Base-by-base conservation (phyloP, 1,284 basidiomycete genomes). In the Gomphus sp. region DNA sequence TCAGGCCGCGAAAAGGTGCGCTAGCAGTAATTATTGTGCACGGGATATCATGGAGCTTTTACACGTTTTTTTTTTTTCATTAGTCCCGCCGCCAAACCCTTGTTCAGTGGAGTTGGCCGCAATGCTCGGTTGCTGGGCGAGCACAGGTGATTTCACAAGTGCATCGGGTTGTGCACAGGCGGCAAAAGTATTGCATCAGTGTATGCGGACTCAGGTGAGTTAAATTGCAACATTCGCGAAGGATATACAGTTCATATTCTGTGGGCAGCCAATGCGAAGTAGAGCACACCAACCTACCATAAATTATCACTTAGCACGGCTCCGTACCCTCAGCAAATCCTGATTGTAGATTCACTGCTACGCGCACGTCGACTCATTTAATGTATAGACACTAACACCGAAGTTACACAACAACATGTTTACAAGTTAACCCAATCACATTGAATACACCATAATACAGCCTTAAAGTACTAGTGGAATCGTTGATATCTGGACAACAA, bases 81-180 rank as follows among this genome's bases (percentile, higher is more conserved):
- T 66, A 86, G 83, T 75, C 64, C 69, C 69, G 25, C 72, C 78
- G 51, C 74, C 78, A 49, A 81, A 80, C 52, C 78, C 89, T 62
- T 93, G 92, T 69, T 83, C 84, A 14, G 73, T 82, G 31, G 87
- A 94, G 71, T 79, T 97, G 60, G 79, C 86, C 11, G 74, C 84
- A 55, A 90, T 98, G 85, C 81, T 98, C 43, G 84, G 86, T 51
- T 98, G 94, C 73, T 96, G 92, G 91, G 91, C 93, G n/a, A 85
- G 88, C 16, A 80, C 83, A 3, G 76, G 78, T 36, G 93, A 97
- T 70, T 63, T 89, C 36, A 78, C 80, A 65, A 85, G 83, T 25
- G 74, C 76, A 10, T 37, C 48, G 76, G 76, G 1, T 65, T 98
- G 94, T 71, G 79, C 81, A 60, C 77, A 81, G 14, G 74, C 80